Conservation (phyloP, 768 basidiomycete species). For the Pisolithus tinctorius region DNA sequence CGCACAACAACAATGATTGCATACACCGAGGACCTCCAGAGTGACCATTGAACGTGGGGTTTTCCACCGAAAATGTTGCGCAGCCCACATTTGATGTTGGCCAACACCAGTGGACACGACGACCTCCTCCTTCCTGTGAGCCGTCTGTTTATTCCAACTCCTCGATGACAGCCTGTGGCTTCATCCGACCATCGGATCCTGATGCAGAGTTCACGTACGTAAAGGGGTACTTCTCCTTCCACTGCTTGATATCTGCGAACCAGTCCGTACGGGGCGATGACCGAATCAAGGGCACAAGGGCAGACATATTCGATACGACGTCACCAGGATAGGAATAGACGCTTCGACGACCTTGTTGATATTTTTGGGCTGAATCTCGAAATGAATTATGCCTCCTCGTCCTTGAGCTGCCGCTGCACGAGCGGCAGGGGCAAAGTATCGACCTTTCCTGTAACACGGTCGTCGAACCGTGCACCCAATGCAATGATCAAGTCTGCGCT, state of each 20-base stretch:
- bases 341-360: conserved; percentile 98
- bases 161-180: conserved; percentile 95
- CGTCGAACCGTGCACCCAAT: conserved; percentile 93
- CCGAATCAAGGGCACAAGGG: conserved; percentile 76
- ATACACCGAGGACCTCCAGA: conserved; percentile 86
- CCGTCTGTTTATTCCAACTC: conserved; percentile 82
- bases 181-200: conserved; percentile 61
- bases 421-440: conserved; percentile 89
- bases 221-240: conserved; percentile 91
- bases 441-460: conserved; percentile 92
- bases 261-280: conserved; percentile 61
- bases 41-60: conserved; percentile 84
- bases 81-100: conserved; percentile 99
- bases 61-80: conserved; percentile 89
- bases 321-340: conserved; percentile 88
- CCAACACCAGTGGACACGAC: conserved; percentile 93
- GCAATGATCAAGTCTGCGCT: conserved; percentile 96
- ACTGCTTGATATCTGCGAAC: conserved; percentile 75
- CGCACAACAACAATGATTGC: conserved; percentile 26
- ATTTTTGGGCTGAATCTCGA: conserved; percentile 98
- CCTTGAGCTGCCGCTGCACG: conserved; percentile 78
- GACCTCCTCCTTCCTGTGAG: conserved; percentile 76
- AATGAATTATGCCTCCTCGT: conserved; percentile 96
- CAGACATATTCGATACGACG: conserved; percentile 74
- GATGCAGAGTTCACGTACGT: conserved; percentile 59